phyloP scores from a whole-genome alignment of 208 protist genomes.

The Crithidia bombi region DNA sequence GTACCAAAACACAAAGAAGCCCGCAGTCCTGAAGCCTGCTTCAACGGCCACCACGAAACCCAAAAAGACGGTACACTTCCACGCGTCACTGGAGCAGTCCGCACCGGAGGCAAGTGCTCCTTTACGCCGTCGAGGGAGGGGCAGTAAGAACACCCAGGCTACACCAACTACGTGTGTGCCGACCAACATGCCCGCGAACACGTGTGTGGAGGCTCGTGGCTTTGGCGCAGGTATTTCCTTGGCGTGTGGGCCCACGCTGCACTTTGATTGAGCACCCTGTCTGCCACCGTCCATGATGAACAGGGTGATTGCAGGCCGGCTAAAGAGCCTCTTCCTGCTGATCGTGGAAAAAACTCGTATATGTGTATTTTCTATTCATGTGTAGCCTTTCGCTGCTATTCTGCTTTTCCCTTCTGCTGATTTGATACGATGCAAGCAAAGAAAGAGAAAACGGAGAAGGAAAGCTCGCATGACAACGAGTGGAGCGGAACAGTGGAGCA shows the following conservation, averaged over 20 bases:
- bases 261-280: conserved; percentile 49
- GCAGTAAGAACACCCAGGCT: not conserved
- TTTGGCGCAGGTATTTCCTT: conserved; percentile 54
- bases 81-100: not conserved
- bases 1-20: not conserved
- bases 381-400: too few species aligned
- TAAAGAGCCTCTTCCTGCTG: too few species aligned
- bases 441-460: too few species aligned
- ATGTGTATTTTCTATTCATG: too few species aligned
- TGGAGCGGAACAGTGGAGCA: too few species aligned
- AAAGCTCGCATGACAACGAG: too few species aligned
- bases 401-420: too few species aligned
- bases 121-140: not conserved
- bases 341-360: too few species aligned
- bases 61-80: conserved; percentile 12
- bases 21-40: not conserved
- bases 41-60: not conserved
- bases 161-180: conserved; percentile 1
- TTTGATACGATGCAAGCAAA: too few species aligned
- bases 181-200: conserved; percentile 1
- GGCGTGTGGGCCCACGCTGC: conserved; percentile 70
- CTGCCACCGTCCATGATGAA: too few species aligned
- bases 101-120: not conserved
- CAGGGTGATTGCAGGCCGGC: too few species aligned
- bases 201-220: conserved; percentile 35